Evolutionary conservation across 495 filamentous ascomycete genomes (phyloP).

Genomic region (Chaetomidium leptoderma): DNA sequence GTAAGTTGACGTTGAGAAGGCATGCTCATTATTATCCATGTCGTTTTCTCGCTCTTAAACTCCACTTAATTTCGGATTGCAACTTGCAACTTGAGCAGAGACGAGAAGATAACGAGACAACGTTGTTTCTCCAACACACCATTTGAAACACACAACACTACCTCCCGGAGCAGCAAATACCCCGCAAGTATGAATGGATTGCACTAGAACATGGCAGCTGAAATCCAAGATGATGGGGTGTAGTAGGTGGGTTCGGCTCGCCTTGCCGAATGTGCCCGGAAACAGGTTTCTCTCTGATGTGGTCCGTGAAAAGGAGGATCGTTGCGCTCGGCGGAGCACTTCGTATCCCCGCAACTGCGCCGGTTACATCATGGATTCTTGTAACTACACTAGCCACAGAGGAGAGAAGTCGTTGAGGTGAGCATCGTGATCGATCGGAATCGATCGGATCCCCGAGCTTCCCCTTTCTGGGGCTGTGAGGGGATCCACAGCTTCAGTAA

Average conservation of each 20-base stretch:
- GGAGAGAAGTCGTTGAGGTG: neutral
- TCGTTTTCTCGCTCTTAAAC: too few species aligned
- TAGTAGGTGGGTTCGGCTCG: neutral
- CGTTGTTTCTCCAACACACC: too few species aligned
- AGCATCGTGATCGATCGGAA: neutral
- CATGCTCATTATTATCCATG: too few species aligned
- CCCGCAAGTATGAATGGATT: too few species aligned
- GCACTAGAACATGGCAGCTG: neutral
- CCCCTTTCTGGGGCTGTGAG: neutral
- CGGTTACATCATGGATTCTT: neutral
- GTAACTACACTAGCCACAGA: too few species aligned
- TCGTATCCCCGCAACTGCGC: neutral
- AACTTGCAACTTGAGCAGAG: too few species aligned
- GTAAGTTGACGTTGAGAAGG: too few species aligned
- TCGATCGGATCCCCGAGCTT: neutral
- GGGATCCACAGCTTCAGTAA: neutral
- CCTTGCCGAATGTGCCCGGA: neutral
- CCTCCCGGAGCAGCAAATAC: too few species aligned
- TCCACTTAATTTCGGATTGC: too few species aligned
- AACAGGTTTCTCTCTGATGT: constrained; percentile 1
- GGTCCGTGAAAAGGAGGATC: constrained; percentile 2
- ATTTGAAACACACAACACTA: too few species aligned
- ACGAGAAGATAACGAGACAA: too few species aligned
- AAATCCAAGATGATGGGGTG: neutral
- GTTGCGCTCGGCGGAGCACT: neutral